Evolutionary conservation across 1,139 yeast species (phyloP), one percentile per base, ranked within the genome.

Genomic region (Suhomyces taliae): DNA sequence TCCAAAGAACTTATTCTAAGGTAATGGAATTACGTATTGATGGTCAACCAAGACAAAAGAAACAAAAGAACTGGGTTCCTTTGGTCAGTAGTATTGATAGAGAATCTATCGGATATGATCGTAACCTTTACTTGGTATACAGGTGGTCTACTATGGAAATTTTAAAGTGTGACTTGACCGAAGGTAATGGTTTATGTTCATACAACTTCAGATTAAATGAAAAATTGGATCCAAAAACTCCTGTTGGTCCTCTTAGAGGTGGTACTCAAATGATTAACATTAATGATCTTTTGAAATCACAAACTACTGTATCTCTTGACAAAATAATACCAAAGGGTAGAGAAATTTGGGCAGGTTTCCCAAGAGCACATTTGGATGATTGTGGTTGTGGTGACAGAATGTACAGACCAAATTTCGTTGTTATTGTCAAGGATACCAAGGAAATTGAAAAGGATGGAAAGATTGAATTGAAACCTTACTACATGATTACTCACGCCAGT

Each of bases 61-160:
- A 54, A 32, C 76, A 73, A 50, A 74, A 74, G 54, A 74, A 74
- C 53, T 74, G 79, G 79, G 70, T 77, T 2, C 79, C 79, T 0
- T 62, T 74, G 48, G 50, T 70, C 12, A 66, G 68, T 50, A 55
- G 56, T 24, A 40, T 39, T 2, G 62, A 59, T 27, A 59, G 72
- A 43, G 44, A 47, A 8, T 45, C 45, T 15, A 44, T 52, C 41
- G 60, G 59, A 26, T 61, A 57, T 51, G 78, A 74, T 53, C 58
- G 59, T 36, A 50, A 53, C 35, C 46, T 74, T 15, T 58, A 67
- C 49, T 62, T 72, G 34, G 64, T 74, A 7, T 72, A 70, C 53
- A 55, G 76, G 37, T 73, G 77, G 76, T 60, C 70, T 19, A 58
- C 64, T 37, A 57, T 74, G 31, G 70, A 70, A 48, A 57, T 73